Conservation (phyloP, 441 rosid genomes). For the Corymbia citriodora region DNA sequence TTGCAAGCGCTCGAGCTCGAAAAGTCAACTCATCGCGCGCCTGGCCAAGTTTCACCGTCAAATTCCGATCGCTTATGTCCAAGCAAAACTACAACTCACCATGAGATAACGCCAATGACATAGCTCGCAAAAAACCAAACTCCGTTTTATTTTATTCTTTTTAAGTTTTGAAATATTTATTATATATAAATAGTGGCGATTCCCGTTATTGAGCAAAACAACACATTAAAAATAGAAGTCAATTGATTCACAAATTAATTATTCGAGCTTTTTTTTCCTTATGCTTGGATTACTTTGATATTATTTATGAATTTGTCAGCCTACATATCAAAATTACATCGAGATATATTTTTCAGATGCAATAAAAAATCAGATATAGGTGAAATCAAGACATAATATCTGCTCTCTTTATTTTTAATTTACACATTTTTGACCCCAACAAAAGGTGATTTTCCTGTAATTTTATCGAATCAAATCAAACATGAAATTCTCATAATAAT, state of each 20-base stretch:
- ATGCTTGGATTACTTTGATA: background rate
- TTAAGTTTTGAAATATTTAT: background rate
- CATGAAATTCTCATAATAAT: fast-evolving
- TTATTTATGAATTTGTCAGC: background rate
- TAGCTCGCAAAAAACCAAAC: background rate
- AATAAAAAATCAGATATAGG: fast-evolving
- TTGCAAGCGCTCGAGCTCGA: background rate
- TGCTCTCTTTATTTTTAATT: fast-evolving
- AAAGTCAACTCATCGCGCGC: background rate
- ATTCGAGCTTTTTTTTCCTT: background rate
- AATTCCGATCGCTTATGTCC: background rate
- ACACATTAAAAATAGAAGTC: background rate
- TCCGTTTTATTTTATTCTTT: background rate
- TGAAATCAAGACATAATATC: fast-evolving
- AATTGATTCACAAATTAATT: background rate
- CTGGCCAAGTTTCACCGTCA: background rate
- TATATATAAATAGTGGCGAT: background rate
- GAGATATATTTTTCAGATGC: fast-evolving
- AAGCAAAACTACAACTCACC: background rate
- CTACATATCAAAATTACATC: background rate
- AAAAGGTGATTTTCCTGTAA: fast-evolving
- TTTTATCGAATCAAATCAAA: background rate
- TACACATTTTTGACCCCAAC: fast-evolving
- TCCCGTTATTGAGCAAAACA: background rate
- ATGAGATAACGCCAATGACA: background rate